Evolutionary conservation across 139 green algal genomes (phyloP).

Genomic region (Zygnema cylindricum): DNA sequence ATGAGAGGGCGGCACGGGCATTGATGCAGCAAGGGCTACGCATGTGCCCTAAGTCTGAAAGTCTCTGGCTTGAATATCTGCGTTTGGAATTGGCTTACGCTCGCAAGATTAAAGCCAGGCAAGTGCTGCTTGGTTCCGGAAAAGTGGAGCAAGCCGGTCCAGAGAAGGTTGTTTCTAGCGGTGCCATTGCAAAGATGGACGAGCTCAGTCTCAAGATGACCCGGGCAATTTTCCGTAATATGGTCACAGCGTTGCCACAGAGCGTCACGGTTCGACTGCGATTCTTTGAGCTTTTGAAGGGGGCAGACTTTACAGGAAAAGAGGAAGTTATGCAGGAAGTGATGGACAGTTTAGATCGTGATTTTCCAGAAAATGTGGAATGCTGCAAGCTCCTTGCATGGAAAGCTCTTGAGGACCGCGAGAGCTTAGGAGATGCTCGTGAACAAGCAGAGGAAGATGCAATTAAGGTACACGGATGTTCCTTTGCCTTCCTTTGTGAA

Average conservation of each 20-base stretch:
- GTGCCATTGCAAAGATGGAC: background rate
- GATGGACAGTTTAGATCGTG: background rate
- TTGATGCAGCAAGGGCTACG: constrained; percentile 93
- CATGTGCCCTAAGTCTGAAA: constrained; percentile 66
- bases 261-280: background rate
- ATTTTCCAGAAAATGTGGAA: constrained; percentile 22
- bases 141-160: background rate
- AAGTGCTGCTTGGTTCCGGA: constrained; percentile 71
- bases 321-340: constrained; percentile 26
- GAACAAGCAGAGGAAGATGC: constrained; percentile 13
- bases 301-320: constrained; percentile 19
- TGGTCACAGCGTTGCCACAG: constrained; percentile 11
- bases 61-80: constrained; percentile 89
- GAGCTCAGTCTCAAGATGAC: constrained; percentile 32
- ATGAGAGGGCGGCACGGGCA: constrained; percentile 78
- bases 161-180: background rate
- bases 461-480: constrained; percentile 21
- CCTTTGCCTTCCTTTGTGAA: no score
- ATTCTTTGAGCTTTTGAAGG: constrained; percentile 36
- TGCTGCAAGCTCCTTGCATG: background rate
- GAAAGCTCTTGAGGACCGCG: background rate
- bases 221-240: constrained; percentile 18
- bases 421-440: background rate
- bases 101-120: constrained; percentile 73
- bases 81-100: constrained; percentile 83